A percentile compares a stretch with the other conserved stretches of the same genome.
These are phyloP conservation scores for Suillus hirtellus DNA, from an alignment of 768 basidiomycete species.

Conservation along the genomic window DNA sequence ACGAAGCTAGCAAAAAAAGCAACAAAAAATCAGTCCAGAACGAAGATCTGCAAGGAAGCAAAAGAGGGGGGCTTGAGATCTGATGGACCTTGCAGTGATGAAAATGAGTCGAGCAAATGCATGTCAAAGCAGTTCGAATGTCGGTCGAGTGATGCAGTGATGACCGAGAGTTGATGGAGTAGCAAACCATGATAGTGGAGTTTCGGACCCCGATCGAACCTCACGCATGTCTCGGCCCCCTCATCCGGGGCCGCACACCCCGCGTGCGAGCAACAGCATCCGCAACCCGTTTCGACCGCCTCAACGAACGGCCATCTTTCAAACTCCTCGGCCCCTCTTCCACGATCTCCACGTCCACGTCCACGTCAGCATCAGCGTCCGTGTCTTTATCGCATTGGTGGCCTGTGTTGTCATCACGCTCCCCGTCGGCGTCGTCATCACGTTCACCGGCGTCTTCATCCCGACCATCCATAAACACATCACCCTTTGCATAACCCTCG, in stretches of 20 bases:
- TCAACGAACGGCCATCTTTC: conserved; percentile 15
- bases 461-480: too few relatives aligned
- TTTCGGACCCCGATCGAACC: background rate
- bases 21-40: conserved; percentile 19
- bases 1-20: conserved; percentile 16
- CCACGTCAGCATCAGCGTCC: conserved; percentile 17
- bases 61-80: conserved; percentile 7
- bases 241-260: conserved; percentile 35
- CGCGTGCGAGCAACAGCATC: conserved; percentile 54
- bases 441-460: conserved; percentile 3
- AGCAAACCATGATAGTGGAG: background rate
- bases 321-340: conserved; percentile 7
- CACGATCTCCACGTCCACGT: conserved; percentile 8
- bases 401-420: background rate
- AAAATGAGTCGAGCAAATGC: background rate
- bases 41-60: conserved; percentile 8
- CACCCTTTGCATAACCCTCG: conserved; percentile 12
- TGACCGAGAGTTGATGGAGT: background rate
- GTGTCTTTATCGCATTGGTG: background rate
- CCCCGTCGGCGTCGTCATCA: background rate
- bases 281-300: conserved; percentile 69
- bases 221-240: conserved; percentile 30
- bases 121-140: conserved; percentile 1
- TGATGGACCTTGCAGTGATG: background rate
- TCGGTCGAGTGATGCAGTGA: background rate